Base-by-base conservation (phyloP, 345 rosid species). In the Citrus medica region DNA sequence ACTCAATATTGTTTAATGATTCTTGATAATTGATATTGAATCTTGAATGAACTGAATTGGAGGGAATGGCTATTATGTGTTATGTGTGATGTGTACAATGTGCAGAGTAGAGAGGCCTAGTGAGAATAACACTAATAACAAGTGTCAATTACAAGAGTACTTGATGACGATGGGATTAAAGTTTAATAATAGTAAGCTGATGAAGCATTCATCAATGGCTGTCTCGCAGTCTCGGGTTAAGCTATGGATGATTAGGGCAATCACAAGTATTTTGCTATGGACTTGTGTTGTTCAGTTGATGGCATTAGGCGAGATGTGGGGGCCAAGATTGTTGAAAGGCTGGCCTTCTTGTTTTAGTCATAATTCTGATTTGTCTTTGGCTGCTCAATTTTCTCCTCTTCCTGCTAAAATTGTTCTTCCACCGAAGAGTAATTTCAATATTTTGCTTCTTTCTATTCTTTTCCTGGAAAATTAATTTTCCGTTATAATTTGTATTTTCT, bases 301-400 rank as follows among this genome's bases (percentile, higher is more conserved):
- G 89, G 89, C 98, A 22, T 12, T 91, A 38, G 93, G 95, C 16
- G 98, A 91, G 77, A 79, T 93, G 79, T 92, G 97, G 97, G 92
- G 95, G n/a, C 97, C 98, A 2, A 85, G 89, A 76, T 70, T 95
- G 80, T 85, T 93, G 80, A 93, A 88, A 80, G 87, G 89, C 9
- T 95, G 95, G 95, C 95, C 98, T 84, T 90, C 97, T 84, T 92
- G 98, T 84, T 92, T 92, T 86, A 83, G 32, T 65, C 86, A 86
- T 53, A 17, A 53, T 25, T 79, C 88, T 63, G 90, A 81, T 62
- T 37, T 70, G 48, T 76, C 92, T 77, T n/a, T 82, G 6, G 78
- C 74, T 64, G 75, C 55, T 48, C 82, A 85, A 28, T 61, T 88
- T 62, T 78, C 87, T 71, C 82, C 91, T 80, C 75, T 82, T 78